Percentiles rank a stretch among this genome's conserved stretches.
Evolutionary conservation across 192 early-diverging fungal genomes (phyloP).

Genomic region (Phycomyces nitens): DNA sequence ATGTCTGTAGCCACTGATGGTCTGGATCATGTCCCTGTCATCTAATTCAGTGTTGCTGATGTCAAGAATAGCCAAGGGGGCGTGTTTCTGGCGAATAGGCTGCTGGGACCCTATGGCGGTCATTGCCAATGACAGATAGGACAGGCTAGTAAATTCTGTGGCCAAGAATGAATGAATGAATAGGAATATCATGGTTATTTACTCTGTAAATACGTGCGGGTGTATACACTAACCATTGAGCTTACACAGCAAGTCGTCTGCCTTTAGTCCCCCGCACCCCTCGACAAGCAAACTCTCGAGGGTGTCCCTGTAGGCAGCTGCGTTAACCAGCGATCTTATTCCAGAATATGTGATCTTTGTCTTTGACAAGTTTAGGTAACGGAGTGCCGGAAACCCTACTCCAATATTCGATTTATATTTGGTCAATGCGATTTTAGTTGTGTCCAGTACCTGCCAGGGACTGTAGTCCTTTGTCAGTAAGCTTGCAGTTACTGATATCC

Average conservation of each 20-base stretch:
- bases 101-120: conserved; percentile 26
- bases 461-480: conserved; percentile 42
- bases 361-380: conserved; percentile 37
- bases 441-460: conserved; percentile 26
- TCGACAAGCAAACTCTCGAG: conserved; percentile 39
- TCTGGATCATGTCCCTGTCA: not conserved
- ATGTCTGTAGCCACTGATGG: not conserved
- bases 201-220: too few relatives aligned
- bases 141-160: conserved; percentile 16
- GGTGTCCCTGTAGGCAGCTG: conserved; percentile 20
- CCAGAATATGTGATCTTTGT: conserved; percentile 56
- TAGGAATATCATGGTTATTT: too few relatives aligned
- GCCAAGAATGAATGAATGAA: not conserved
- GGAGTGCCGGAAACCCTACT: conserved; percentile 26
- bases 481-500: conserved; percentile 45
- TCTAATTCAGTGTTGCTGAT: conserved; percentile 6
- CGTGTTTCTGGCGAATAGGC: conserved; percentile 3
- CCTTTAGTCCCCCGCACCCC: conserved; percentile 33
- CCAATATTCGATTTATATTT: not conserved
- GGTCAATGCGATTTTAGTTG: not conserved
- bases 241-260: conserved; percentile 12
- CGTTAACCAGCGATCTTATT: conserved; percentile 25
- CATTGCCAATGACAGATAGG: conserved; percentile 18
- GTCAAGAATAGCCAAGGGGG: conserved; percentile 1
- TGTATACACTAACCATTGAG: not conserved